Percentiles rank a stretch among this genome's conserved stretches.
Evolutionary conservation across 208 protist species (phyloP).

Genomic region (Acanthamoeba castellanii): DNA sequence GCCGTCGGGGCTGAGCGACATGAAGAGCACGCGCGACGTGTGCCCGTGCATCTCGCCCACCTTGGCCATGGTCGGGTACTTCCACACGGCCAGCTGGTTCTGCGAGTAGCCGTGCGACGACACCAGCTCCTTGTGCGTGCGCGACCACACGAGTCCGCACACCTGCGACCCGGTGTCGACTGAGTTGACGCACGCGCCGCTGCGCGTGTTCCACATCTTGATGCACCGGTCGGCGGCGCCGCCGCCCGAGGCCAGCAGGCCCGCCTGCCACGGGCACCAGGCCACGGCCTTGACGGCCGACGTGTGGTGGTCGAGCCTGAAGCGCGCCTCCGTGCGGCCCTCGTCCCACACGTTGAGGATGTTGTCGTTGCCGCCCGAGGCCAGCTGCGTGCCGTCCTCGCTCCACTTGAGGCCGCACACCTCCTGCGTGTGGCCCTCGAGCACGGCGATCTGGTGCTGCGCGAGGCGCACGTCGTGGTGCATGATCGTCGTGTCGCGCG

Average conservation of each 20-base stretch:
- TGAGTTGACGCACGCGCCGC: constrained; percentile 93
- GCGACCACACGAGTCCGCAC: constrained; percentile 97
- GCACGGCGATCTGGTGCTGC: constrained; percentile 83
- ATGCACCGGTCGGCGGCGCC: constrained; percentile 98
- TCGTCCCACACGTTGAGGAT: constrained; percentile 97
- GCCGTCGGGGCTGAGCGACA: constrained; percentile 97
- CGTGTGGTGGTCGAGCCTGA: constrained; percentile 93
- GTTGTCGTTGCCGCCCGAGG: constrained; percentile 99
- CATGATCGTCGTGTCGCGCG: constrained; percentile 95
- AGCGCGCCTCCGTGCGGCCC: constrained; percentile 76
- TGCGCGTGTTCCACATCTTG: constrained; percentile 98
- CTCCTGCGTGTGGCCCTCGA: constrained; percentile 94
- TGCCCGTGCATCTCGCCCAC: constrained; percentile 98
- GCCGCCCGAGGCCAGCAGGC: constrained; percentile 97
- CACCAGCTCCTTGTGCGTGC: constrained; percentile 96
- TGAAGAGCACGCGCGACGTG: constrained; percentile 98
- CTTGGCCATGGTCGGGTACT: constrained; percentile 97
- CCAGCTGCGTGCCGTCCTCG: constrained; percentile 93
- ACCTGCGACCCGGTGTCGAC: constrained; percentile 97
- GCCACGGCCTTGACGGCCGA: constrained; percentile 97
- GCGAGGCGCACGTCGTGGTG: constrained; percentile 95
- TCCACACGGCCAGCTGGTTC: constrained; percentile 99
- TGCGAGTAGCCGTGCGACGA: constrained; percentile 98
- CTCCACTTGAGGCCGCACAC: constrained; percentile 98
- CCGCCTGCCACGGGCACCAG: constrained; percentile 94